Evolutionary conservation across 345 rosid genomes (phyloP).

Genomic region (Cardamine occulta): DNA sequence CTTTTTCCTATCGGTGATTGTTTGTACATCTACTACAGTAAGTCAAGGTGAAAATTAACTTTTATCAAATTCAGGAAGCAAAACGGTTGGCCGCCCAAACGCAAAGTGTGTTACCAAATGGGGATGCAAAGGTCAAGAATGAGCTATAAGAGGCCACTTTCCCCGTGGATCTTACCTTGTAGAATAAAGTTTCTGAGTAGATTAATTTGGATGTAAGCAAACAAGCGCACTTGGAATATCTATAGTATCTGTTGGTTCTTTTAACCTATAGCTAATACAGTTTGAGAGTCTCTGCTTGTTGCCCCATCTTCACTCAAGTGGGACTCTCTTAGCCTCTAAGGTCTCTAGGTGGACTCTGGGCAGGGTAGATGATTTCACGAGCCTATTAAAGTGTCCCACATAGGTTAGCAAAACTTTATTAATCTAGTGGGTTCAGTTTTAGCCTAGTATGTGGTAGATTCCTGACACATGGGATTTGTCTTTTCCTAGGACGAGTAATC

Average conservation of each 20-base stretch:
- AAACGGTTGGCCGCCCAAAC: constrained; percentile 78
- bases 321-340: constrained; percentile 2
- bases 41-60: background rate
- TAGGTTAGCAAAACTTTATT: background rate
- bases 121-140: constrained; percentile 75
- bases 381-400: background rate
- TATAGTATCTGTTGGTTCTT: constrained; percentile 2
- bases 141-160: constrained; percentile 50
- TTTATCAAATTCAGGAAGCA: constrained; percentile 59
- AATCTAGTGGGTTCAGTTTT: background rate
- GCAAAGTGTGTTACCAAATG: constrained; percentile 78
- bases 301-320: background rate
- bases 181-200: constrained; percentile 18
- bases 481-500: background rate
- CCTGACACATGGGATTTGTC: background rate
- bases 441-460: background rate
- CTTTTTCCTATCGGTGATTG: background rate
- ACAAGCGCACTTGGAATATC: background rate
- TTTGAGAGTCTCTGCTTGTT: constrained; percentile 18
- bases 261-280: background rate
- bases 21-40: background rate
- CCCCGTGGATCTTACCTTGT: background rate
- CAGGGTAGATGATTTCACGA: background rate
- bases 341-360: background rate
- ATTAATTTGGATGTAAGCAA: constrained; percentile 16